Evolutionary conservation across 2,329 filamentous ascomycete genomes (phyloP), one percentile per base, ranked within the genome.

Genomic region (Fusarium sp.): DNA sequence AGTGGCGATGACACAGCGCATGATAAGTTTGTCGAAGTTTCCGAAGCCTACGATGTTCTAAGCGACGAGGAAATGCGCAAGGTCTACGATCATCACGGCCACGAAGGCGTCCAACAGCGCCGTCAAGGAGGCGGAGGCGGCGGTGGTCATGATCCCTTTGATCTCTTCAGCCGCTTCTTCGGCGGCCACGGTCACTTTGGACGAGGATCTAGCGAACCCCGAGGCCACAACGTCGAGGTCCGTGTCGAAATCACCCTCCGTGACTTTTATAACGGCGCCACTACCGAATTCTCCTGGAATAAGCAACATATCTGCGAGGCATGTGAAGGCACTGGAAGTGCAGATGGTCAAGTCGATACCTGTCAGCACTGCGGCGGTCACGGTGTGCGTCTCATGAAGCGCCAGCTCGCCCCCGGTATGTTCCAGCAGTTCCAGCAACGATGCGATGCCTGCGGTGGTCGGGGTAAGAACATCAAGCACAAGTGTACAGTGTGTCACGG

Each of bases 91-190:
- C 89, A 94, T 76, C 92, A 97, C 78, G 96, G 96, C 63, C 92
- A 97, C 77, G 95, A 98, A 51, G 96, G 94, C 26, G 84, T 98
- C 51, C 89, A 96, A 76, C 91, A 96, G 77, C 92, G 93, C 75
- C 89, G 92, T 74, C 91, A 92, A 45, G 87, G 89, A 42, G 88
- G 86, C 36, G 85, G 86, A 11, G 67, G 70, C 9, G 75, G 85
- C 42, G 81, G 81, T 33, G 84, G 88, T 62, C 91, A 95, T 78
- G 94, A 99, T 77, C 94, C 96, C 20, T 98, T 98, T 77, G 96
- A 99, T 79, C 84, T 99, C 41, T 99, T 99, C 85, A 94, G 90
- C 56, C 91, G 93, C 72, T 98, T 99, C 87, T 99, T 99, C 77
- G 96, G 96, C 67, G 95, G 95, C 23, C 91, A 88, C 44, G 94